Conservation (phyloP, 176 grass and related monocot species). For the Zoysia pacifica region DNA sequence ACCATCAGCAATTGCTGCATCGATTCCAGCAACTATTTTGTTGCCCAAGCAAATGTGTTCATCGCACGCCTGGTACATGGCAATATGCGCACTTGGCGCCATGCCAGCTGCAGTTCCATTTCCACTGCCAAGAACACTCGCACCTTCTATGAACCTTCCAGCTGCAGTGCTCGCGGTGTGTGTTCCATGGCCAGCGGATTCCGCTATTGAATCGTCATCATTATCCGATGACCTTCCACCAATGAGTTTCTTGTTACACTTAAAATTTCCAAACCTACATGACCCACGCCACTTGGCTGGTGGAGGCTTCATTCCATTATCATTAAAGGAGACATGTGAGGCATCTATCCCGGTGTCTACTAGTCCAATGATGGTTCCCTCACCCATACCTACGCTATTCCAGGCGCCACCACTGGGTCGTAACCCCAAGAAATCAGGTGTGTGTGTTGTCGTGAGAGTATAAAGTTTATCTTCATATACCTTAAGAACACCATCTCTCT, state of each 20-base stretch:
- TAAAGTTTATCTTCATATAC: conserved; percentile 29
- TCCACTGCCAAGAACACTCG: conserved; percentile 50
- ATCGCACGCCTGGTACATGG: conserved; percentile 56
- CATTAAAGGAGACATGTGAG: conserved; percentile 50
- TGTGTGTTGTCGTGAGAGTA: conserved; percentile 54
- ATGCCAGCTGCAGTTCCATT: conserved; percentile 55
- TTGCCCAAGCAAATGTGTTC: too few species aligned
- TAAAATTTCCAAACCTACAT: conserved; percentile 23
- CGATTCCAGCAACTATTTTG: conserved; percentile 32
- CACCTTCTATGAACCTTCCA: conserved; percentile 35
- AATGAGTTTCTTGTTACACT: conserved; percentile 58
- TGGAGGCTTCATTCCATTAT: conserved; percentile 44
- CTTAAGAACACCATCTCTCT: conserved; percentile 41
- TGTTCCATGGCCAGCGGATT: conserved; percentile 49
- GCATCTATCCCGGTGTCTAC: conserved; percentile 47
- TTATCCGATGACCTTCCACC: conserved; percentile 23
- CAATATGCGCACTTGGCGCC: conserved; percentile 51
- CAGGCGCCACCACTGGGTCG: conserved; percentile 21
- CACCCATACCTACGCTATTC: conserved; percentile 46
- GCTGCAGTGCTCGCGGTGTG: conserved; percentile 62
- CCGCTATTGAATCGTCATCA: too few species aligned
- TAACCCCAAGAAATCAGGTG: conserved; percentile 47
- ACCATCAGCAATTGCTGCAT: conserved; percentile 56
- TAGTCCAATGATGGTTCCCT: conserved; percentile 49
- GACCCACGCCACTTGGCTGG: conserved; percentile 51